phyloP scores from a whole-genome alignment of 176 grass and related monocot genomes.

The Thinopyrum elongatum region DNA sequence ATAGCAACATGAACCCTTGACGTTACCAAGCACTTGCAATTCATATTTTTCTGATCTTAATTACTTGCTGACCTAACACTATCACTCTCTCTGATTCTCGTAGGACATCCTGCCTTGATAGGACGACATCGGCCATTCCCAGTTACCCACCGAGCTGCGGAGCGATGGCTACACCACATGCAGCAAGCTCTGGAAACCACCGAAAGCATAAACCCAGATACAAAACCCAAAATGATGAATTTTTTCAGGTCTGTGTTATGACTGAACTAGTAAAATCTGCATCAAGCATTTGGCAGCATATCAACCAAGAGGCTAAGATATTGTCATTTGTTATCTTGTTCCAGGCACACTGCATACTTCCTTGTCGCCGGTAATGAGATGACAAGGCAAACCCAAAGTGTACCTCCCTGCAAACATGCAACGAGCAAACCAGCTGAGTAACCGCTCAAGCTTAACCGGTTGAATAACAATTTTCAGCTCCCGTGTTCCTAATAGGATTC shows the following conservation, averaged over 20 bases:
- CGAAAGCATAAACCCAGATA: slow-evolving; percentile 63
- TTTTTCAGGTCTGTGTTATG: slow-evolving; percentile 59
- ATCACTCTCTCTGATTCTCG: not conserved
- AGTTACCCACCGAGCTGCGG: slow-evolving; percentile 81
- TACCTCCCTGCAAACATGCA: slow-evolving; percentile 49
- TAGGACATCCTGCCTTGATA: slow-evolving; percentile 96
- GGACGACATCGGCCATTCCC: slow-evolving; percentile 71
- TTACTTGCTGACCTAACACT: not conserved
- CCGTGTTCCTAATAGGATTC: not conserved
- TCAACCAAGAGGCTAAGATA: not conserved
- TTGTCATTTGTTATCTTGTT: slow-evolving; percentile 12
- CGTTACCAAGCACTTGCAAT: not conserved
- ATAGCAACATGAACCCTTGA: not conserved
- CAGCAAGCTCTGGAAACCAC: slow-evolving; percentile 71
- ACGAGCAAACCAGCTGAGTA: slow-evolving; percentile 25
- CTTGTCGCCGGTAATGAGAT: slow-evolving; percentile 84
- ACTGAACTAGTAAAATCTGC: not conserved
- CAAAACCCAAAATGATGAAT: slow-evolving; percentile 87
- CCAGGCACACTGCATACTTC: slow-evolving; percentile 94
- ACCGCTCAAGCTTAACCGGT: not conserved
- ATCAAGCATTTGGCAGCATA: not conserved
- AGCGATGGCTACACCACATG: slow-evolving; percentile 96
- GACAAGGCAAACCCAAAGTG: slow-evolving; percentile 62
- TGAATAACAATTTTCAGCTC: not conserved
- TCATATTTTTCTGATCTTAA: not conserved